A percentile compares a stretch with the other conserved stretches of the same genome.
phyloP scores from a whole-genome alignment of 2,329 filamentous ascomycete genomes.

The Penicillium sp. region DNA sequence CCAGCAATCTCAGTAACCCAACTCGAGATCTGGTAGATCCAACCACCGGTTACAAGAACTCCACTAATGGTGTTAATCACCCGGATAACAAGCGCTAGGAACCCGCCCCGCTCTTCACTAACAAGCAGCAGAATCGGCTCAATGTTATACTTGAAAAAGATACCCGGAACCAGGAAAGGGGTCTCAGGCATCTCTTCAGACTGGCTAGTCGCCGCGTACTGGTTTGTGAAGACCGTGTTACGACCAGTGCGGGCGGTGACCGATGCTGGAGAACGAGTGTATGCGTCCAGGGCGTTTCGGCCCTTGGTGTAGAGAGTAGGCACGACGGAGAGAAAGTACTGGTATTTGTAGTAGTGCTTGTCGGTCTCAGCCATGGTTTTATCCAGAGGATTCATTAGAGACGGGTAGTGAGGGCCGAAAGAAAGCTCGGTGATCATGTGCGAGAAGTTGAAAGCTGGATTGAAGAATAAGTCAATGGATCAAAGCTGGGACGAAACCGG shows the following conservation, averaged over 20 bases:
- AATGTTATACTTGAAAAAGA: conserved; percentile 99
- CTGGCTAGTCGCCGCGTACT: conserved; percentile 96
- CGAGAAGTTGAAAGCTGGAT: conserved; percentile 88
- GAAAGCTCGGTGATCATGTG: conserved; percentile 95
- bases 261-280: conserved; percentile 35
- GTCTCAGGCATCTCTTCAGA: conserved; percentile 64
- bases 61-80: conserved; percentile 89
- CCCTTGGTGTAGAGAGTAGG: conserved; percentile 84
- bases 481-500: background rate
- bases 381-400: conserved; percentile 90
- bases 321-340: conserved; percentile 95
- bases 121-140: conserved; percentile 90
- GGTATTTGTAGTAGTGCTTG: conserved; percentile 87
- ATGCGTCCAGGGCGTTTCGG: conserved; percentile 43
- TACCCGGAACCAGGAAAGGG: conserved; percentile 68
- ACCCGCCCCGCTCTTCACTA: conserved; percentile 73
- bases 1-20: conserved; percentile 63
- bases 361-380: conserved; percentile 77
- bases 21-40: conserved; percentile 82
- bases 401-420: conserved; percentile 95
- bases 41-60: conserved; percentile 89
- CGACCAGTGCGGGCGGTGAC: conserved; percentile 33
- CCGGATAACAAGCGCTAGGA: conserved; percentile 75
- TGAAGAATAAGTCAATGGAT: background rate
- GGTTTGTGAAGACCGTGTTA: conserved; percentile 77